Evolutionary conservation across 148 eudicot species (phyloP).

Genomic region (Rhododendron kiyosumense): DNA sequence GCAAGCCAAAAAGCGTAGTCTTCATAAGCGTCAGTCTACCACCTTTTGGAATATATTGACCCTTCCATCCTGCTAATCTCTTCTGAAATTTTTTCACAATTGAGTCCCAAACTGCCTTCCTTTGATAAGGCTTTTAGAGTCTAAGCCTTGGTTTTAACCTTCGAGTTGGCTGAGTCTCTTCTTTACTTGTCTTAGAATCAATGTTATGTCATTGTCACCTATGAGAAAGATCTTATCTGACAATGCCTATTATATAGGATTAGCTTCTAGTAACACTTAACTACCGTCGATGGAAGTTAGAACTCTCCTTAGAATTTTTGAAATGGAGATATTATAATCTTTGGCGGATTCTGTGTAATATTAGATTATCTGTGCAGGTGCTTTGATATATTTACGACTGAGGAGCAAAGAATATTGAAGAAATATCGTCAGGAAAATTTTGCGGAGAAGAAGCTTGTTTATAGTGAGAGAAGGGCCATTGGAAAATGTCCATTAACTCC

Average conservation of each 20-base stretch:
- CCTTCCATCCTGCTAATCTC: no score
- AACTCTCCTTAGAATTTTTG: not conserved
- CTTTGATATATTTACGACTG: constrained; percentile 75
- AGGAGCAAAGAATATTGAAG: constrained; percentile 62
- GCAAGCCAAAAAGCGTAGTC: no score
- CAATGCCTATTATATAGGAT: not conserved
- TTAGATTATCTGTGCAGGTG: constrained; percentile 48
- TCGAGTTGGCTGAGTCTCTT: not conserved
- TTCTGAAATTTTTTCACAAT: no score
- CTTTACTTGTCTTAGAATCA: not conserved
- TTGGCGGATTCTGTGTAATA: not conserved
- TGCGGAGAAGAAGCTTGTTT: constrained; percentile 65
- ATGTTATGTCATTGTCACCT: not conserved
- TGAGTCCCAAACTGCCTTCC: not conserved
- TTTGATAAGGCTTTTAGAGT: not conserved
- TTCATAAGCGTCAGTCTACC: no score
- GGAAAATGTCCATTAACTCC: constrained; percentile 98
- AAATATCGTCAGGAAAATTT: constrained; percentile 68
- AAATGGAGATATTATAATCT: not conserved
- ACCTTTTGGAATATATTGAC: no score
- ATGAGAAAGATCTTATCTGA: not conserved
- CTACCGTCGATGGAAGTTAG: not conserved
- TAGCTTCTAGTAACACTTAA: not conserved
- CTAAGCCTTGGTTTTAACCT: not conserved
- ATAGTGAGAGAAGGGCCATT: constrained; percentile 68